These are phyloP conservation scores for Hansfordia pulvinata DNA, from an alignment of 2,329 filamentous ascomycete species.

Conservation along the genomic window DNA sequence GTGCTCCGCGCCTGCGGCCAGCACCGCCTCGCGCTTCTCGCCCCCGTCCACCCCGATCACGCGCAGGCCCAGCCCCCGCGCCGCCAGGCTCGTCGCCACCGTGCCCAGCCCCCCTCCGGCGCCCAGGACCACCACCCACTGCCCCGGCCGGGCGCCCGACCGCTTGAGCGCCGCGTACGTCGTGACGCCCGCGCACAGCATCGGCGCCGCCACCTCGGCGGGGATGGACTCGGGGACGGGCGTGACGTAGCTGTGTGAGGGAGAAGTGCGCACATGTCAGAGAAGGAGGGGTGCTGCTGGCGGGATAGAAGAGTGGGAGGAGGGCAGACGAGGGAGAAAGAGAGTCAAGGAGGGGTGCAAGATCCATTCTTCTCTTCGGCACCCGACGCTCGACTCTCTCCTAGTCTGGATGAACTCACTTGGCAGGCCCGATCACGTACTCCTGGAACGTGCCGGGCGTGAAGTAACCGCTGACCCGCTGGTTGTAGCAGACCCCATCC, in stretches of 20 bases:
- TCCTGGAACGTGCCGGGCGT: conserved; percentile 62
- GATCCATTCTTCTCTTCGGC: too few relatives aligned
- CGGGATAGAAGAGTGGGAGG: too few relatives aligned
- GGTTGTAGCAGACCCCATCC: conserved; percentile 50
- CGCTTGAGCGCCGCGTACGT: conserved; percentile 54
- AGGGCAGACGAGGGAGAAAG: too few relatives aligned
- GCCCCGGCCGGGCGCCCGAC: conserved; percentile 40
- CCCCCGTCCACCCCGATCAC: conserved; percentile 54
- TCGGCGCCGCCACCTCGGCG: conserved; percentile 48
- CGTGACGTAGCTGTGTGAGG: conserved; percentile 60
- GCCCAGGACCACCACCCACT: conserved; percentile 46
- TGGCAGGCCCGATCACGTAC: conserved; percentile 48
- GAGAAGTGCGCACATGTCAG: too few relatives aligned
- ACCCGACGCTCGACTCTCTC: too few relatives aligned
- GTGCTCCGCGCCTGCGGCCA: conserved; percentile 48
- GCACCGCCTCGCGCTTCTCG: conserved; percentile 43
- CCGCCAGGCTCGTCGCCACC: conserved; percentile 16
- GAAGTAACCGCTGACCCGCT: conserved; percentile 51
- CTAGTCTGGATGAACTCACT: too few relatives aligned
- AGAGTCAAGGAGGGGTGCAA: too few relatives aligned
- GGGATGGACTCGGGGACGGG: conserved; percentile 49
- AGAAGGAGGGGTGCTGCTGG: too few relatives aligned
- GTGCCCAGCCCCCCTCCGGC: conserved; percentile 54
- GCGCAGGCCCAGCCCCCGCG: conserved; percentile 41
- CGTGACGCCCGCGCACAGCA: conserved; percentile 56